These are phyloP conservation scores for Ustilago curta DNA, from an alignment of 1,284 basidiomycete genomes.

Conservation along the genomic window DNA sequence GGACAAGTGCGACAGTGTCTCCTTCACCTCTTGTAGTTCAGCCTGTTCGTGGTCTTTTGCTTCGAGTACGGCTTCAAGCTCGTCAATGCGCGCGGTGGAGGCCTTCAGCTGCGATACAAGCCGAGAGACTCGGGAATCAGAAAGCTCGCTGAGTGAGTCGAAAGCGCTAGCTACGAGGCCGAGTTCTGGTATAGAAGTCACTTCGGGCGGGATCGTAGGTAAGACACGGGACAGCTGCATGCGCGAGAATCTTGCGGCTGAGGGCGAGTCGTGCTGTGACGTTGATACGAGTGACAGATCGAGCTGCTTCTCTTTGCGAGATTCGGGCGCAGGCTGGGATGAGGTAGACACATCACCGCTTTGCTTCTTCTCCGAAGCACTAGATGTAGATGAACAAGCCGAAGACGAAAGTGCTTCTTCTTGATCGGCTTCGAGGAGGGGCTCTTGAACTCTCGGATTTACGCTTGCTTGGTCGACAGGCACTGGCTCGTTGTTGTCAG, in stretches of 20 bases:
- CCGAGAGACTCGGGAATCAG: slow-evolving; percentile 20
- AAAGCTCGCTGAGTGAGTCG: slow-evolving; percentile 15
- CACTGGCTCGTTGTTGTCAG: not conserved
- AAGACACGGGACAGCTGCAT: slow-evolving; percentile 17
- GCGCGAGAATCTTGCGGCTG: slow-evolving; percentile 27
- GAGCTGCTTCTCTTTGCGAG: not conserved
- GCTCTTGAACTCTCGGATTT: not conserved
- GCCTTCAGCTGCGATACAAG: slow-evolving; percentile 25
- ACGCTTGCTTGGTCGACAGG: not conserved
- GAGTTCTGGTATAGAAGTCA: slow-evolving; percentile 11
- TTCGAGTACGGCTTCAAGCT: slow-evolving; percentile 24
- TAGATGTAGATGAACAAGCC: slow-evolving; percentile 18
- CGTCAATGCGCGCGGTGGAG: slow-evolving; percentile 15
- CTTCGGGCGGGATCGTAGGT: not conserved
- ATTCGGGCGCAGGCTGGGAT: not conserved
- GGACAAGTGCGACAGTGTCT: slow-evolving; percentile 9
- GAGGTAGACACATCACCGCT: slow-evolving; percentile 26
- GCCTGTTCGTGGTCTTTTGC: slow-evolving; percentile 2
- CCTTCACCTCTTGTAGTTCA: slow-evolving; percentile 23
- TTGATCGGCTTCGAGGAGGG: slow-evolving; percentile 1
- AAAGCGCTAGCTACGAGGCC: slow-evolving; percentile 15
- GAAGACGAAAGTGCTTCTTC: slow-evolving; percentile 13
- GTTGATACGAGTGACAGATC: not conserved
- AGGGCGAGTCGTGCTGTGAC: slow-evolving; percentile 23
- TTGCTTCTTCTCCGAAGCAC: slow-evolving; percentile 23